Percentiles rank a stretch among this genome's conserved stretches.
Evolutionary conservation across 2,329 filamentous ascomycete species (phyloP).

Genomic region (Alternaria viburni): DNA sequence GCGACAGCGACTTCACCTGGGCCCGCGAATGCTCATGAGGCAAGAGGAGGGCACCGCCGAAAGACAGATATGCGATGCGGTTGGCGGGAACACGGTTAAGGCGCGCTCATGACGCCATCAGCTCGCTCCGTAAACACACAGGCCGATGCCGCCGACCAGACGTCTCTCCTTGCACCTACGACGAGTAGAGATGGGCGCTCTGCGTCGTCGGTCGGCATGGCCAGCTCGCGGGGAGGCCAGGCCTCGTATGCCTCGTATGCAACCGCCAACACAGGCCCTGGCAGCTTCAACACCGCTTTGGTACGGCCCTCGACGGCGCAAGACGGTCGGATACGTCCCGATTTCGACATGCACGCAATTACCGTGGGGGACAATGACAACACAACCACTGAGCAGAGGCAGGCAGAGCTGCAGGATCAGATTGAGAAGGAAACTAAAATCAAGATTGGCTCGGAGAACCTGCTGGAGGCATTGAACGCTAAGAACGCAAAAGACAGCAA

Average conservation of each 20-base stretch:
- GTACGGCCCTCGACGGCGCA: slow-evolving; percentile 71
- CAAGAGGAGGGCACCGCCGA: slow-evolving; percentile 37
- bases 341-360: slow-evolving; percentile 59
- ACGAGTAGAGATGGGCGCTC: slow-evolving; percentile 61
- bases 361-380: slow-evolving; percentile 67
- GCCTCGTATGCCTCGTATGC: slow-evolving; percentile 71
- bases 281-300: slow-evolving; percentile 89
- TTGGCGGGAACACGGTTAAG: slow-evolving; percentile 45
- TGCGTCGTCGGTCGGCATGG: slow-evolving; percentile 61
- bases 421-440: slow-evolving; percentile 98
- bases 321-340: slow-evolving; percentile 64
- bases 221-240: slow-evolving; percentile 66
- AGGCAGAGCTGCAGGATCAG: slow-evolving; percentile 78
- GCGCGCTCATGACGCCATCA: slow-evolving; percentile 52
- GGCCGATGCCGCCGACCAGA: slow-evolving; percentile 46
- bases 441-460: slow-evolving; percentile 95
- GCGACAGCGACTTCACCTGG: slow-evolving; percentile 19
- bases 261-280: slow-evolving; percentile 68
- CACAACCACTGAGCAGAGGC: slow-evolving; percentile 71
- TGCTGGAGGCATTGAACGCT: slow-evolving; percentile 90
- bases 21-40: slow-evolving; percentile 41
- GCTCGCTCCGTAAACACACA: slow-evolving; percentile 50
- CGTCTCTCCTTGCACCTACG: slow-evolving; percentile 53
- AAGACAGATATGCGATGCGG: slow-evolving; percentile 46
- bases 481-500: slow-evolving; percentile 97